Evolutionary conservation across 1,284 basidiomycete species (phyloP), one percentile per base, ranked within the genome.

Genomic region (Pterulicium gracile): DNA sequence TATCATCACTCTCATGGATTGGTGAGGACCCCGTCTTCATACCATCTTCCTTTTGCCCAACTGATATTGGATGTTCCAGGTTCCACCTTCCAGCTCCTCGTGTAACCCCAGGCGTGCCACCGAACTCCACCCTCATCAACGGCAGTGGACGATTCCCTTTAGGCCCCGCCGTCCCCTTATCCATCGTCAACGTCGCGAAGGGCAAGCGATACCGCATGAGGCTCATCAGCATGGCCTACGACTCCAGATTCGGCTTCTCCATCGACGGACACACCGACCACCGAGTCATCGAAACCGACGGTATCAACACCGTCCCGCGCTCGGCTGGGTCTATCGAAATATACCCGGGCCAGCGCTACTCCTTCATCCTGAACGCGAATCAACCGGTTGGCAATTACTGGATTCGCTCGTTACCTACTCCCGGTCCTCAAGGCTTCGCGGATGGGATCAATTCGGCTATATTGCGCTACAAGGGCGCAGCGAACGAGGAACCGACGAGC

Each of bases 261-360:
- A 66, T 69, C 43, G 62, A 65, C 40, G 55, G 56, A 3, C 66
- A 68, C 45, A 32, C 27, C 27, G 51, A 52, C 18, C 51, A 68
- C 56, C 64, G 61, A 1, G 55, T 79, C 46, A 79, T 79, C 50
- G 76, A 78, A 52, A 65, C 62, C 0, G 77, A 79, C 50, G 73
- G 72, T 3, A 56, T 68, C 27, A 65, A 65, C 49, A 61, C 61
- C 7, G 32, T 60, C 22, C 69, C 76, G 1, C 46, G 63, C 3
- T 56, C 54, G 1, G 70, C 72, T 1, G 66, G 70, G 45, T 56
- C 56, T 2, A 57, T 73, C 22, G 58, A 62, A 24, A 70, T 74
- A 36, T 63, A 55, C 48, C 58, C 59, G 4, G 64, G 57, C 3
- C 52, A 54, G 45, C 48, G 54, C 4, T 52, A 54, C 42, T 55